Base-by-base conservation (phyloP, 2,329 filamentous ascomycete genomes). In the Trichoderma sp. region DNA sequence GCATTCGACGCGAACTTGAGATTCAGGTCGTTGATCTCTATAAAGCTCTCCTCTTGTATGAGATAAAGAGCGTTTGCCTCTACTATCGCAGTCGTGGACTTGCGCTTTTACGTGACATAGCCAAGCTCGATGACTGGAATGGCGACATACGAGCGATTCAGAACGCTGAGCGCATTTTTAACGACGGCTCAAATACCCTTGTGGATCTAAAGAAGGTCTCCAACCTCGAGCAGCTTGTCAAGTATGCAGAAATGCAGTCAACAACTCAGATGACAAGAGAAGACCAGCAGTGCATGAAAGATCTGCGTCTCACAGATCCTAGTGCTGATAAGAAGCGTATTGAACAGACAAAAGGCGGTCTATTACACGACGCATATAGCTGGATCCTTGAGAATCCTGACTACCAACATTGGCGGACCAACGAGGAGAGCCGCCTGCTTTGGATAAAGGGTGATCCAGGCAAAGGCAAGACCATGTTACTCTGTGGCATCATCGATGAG, bases 381-480 rank as follows among this genome's bases (percentile, higher is more conserved):
- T 82, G 80, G 80, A 71, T 82, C 18, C 73, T 81, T 3, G 64
- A 75, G 0, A 66, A 77, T 59, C 11, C 59, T 1, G 68, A 74
- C 1, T 81, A 1, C 80, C 32, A 68, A 30, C 59, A 58, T 34
- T 74, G 59, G 39, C 37, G 37, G 2, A 49, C 73, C 4, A 66
- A 74, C 34, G 3, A 52, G 0, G 5, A 74, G 0, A 70, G 39
- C 37, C 70, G 39, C 4, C 64, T 82, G 14, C 77, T 83, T 2
- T 81, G 80, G 81, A 74, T 82, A 43, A 79, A 71, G 37, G 80
- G 79, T 0, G 78, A 77, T 54, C 76, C 81, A 1, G 81, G 82
- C 7, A 83, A 80, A 49, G 81, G 81, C 28, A 83, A 83, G 73
- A 83, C 81, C 0, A 83, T 83, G 79, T 72, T 83, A 3, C 70